Conservation (phyloP, 2,329 filamentous ascomycete species). For the Didymellaceae sp. region DNA sequence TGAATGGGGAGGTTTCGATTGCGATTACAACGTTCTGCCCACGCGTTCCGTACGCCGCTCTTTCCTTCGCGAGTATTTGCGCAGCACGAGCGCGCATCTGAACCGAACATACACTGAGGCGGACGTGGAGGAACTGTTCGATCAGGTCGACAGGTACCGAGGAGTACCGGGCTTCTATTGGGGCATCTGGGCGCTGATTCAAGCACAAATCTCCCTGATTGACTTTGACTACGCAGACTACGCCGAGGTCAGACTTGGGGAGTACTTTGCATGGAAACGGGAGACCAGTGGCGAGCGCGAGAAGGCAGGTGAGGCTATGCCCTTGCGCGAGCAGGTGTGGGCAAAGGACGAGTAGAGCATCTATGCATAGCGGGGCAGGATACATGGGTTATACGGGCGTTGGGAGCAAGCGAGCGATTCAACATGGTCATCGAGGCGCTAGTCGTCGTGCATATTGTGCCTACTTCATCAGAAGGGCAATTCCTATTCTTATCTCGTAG, state of each 20-base stretch:
- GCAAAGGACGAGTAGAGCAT: constrained; percentile 10
- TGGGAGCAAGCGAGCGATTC: constrained; percentile 17
- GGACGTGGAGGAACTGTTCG: constrained; percentile 72
- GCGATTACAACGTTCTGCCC: constrained; percentile 84
- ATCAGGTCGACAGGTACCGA: constrained; percentile 85
- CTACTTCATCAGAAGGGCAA: constrained; percentile 13
- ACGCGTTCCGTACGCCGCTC: constrained; percentile 75
- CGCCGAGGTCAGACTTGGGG: constrained; percentile 81
- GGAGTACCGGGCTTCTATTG: constrained; percentile 88
- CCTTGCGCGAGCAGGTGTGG: constrained; percentile 15
- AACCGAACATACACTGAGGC: constrained; percentile 53
- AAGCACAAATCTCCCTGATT: constrained; percentile 91
- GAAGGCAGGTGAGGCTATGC: constrained; percentile 10
- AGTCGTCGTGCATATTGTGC: constrained; percentile 12
- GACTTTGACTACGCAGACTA: constrained; percentile 96
- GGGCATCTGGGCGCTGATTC: constrained; percentile 96
- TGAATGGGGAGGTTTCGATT: constrained; percentile 97
- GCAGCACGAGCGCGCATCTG: constrained; percentile 65
- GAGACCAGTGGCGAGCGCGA: constrained; percentile 15
- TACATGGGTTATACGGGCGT: constrained; percentile 7
- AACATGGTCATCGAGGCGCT: constrained; percentile 15
- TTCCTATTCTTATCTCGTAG: background rate
- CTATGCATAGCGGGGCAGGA: background rate
- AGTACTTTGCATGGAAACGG: constrained; percentile 91
- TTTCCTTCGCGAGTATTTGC: constrained; percentile 85